A percentile compares a stretch with the other conserved stretches of the same genome.
Evolutionary conservation across 495 filamentous ascomycete genomes (phyloP).

Genomic region (Talaromyces liani): DNA sequence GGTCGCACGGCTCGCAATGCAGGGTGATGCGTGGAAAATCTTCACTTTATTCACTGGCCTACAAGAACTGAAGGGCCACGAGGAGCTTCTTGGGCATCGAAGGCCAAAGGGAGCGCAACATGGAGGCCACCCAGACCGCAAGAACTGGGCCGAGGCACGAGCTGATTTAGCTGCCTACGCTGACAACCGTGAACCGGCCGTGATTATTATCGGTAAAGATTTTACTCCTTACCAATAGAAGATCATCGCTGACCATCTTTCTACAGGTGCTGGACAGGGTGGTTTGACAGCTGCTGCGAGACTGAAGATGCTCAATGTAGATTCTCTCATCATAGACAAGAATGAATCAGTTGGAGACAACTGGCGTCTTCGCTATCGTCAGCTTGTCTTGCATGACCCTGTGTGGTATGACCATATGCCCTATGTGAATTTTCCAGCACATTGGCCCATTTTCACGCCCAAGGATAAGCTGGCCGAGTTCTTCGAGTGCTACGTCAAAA

Average conservation of each 20-base stretch:
- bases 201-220: constrained; percentile 58
- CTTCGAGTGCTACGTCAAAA: constrained; percentile 64
- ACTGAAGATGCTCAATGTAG: constrained; percentile 62
- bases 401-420: constrained; percentile 74
- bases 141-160: constrained; percentile 62
- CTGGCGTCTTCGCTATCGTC: constrained; percentile 62
- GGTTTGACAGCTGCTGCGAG: constrained; percentile 59
- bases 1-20: constrained; percentile 41
- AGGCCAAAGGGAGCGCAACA: constrained; percentile 42
- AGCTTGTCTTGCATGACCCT: constrained; percentile 65
- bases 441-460: constrained; percentile 64
- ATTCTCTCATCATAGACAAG: constrained; percentile 57
- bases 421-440: constrained; percentile 59
- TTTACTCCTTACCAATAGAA: constrained; percentile 1
- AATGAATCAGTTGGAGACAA: constrained; percentile 65
- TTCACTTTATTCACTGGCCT: constrained; percentile 57
- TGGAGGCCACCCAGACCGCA: constrained; percentile 43
- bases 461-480: constrained; percentile 79
- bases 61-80: constrained; percentile 35
- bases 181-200: constrained; percentile 45
- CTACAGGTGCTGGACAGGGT: constrained; percentile 38
- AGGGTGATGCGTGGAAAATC: constrained; percentile 50
- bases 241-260: constrained; percentile 16
- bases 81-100: constrained; percentile 31
- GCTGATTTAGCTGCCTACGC: constrained; percentile 45